Evolutionary conservation across 352 stramenopile species (phyloP), one percentile per base, ranked within the genome.

Genomic region (Paralagenidium karlingii): DNA sequence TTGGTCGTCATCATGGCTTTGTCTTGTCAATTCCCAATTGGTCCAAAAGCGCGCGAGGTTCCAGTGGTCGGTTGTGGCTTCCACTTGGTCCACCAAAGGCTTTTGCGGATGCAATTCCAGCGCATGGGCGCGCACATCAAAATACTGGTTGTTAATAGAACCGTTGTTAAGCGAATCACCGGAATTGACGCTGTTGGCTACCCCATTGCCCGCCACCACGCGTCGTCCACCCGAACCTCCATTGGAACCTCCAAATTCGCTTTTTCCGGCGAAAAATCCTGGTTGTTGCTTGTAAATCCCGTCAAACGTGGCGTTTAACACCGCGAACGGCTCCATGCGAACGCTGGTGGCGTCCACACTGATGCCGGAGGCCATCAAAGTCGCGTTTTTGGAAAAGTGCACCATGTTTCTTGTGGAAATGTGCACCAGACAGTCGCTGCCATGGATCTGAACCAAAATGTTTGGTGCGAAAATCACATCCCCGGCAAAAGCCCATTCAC

Each of bases 321-420:
- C 24, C 8, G 68, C 58, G 25, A 57, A 24, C 12, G 29, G 25
- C 31, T 78, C 71, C 7, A 85, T 11, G 5, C 71, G 71, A 34
- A 85, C 71, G 28, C 75, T 82, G 24, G 68, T 62, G 6, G 71
- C 68, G 38, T 75, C 63, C 8, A 85, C 44, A 29, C 59, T 70
- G 0, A 85, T 29, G 2, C 65, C 66, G 9, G 52, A 60, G 2
- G 63, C 71, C 16, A 29, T 47, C 8, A 85, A 50, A 22, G 33
- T 29, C 3, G 71, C 52, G 8, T 60, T 44, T 7, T 43, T 16
- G 5, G 52, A 44, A 1, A 85, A 29, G 8, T 73, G 45, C 43
- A 82, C 53, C 61, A 75, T 73, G 26, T 81, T 66, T 9, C 65
- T 61, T 1, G 64, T 57, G 10, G 52, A 60, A 29, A 85, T 41